A percentile compares a stretch with the other conserved stretches of the same genome.
These are phyloP conservation scores for Mycosarcoma maydis DNA, from an alignment of 1,284 basidiomycete genomes.

Conservation along the genomic window DNA sequence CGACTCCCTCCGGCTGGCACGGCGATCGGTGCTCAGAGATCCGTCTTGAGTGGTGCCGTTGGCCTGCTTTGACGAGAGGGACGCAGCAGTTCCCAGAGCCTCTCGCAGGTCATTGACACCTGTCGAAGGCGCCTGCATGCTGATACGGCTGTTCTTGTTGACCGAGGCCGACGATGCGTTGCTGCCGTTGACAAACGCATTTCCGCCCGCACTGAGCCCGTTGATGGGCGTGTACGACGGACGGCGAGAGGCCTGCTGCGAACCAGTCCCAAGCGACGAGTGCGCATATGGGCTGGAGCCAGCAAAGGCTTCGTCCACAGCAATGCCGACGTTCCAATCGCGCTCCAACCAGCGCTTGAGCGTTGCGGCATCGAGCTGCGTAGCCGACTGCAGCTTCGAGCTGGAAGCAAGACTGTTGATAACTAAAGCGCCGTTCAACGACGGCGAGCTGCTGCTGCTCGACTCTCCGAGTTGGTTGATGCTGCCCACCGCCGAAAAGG, in stretches of 20 bases:
- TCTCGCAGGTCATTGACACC: constrained; percentile 53
- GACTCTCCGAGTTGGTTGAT: constrained; percentile 38
- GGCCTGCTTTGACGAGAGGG: constrained; percentile 9
- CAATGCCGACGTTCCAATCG: constrained; percentile 60
- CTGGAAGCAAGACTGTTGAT: constrained; percentile 43
- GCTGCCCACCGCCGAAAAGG: constrained; percentile 33
- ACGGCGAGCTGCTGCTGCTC: constrained; percentile 31
- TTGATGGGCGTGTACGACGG: constrained; percentile 37
- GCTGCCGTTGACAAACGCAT: constrained; percentile 26
- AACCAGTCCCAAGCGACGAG: constrained; percentile 17
- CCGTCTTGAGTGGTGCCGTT: constrained; percentile 25
- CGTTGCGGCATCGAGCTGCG: constrained; percentile 35
- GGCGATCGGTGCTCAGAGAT: constrained; percentile 16
- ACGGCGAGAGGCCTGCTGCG: constrained; percentile 30
- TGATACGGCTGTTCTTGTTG: constrained; percentile 17
- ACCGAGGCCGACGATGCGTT: constrained; percentile 31
- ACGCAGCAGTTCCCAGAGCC: constrained; percentile 31
- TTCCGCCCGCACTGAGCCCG: constrained; percentile 20
- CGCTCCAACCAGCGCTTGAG: constrained; percentile 58
- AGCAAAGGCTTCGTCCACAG: constrained; percentile 54
- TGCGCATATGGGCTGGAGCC: constrained; percentile 38
- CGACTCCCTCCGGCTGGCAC: constrained; percentile 40
- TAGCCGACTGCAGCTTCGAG: constrained; percentile 48
- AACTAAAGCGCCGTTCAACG: constrained; percentile 33
- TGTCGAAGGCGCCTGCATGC: constrained; percentile 22